phyloP scores from a whole-genome alignment of 345 rosid genomes.

The Gossypium anomalum region DNA sequence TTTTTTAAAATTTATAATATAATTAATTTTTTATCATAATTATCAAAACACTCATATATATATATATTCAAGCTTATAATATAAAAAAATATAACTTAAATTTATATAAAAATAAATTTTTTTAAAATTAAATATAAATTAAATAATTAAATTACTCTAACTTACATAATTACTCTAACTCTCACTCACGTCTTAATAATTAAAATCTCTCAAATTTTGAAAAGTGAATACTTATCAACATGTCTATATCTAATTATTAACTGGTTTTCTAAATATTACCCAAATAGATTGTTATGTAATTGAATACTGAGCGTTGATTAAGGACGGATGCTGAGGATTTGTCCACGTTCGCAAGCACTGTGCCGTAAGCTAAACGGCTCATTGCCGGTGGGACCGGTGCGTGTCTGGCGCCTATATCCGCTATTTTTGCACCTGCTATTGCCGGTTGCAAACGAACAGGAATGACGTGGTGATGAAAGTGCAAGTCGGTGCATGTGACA shows the following conservation, averaged over 20 bases:
- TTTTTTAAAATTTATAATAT: no score
- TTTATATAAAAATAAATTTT: no score
- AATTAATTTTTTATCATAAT: no score
- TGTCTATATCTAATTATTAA: not conserved
- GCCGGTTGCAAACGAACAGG: not conserved
- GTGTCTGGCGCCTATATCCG: not conserved
- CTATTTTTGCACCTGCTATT: not conserved
- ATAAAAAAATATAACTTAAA: no score
- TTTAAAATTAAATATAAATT: no score
- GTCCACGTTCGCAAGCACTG: not conserved
- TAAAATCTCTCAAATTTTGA: no score
- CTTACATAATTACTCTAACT: no score
- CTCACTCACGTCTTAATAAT: no score
- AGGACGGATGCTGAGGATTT: not conserved
- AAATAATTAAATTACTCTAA: no score
- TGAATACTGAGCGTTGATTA: slow-evolving; percentile 25
- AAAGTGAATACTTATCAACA: no score
- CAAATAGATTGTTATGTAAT: not conserved
- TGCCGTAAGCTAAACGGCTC: slow-evolving; percentile 2
- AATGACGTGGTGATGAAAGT: slow-evolving; percentile 11
- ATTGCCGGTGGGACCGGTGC: not conserved
- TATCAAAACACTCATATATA: no score
- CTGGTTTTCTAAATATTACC: not conserved
- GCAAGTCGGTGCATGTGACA: not conserved
- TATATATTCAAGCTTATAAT: no score